A percentile compares a stretch with the other conserved stretches of the same genome.
phyloP scores from a whole-genome alignment of 331 rosid species.

The Rosa hybrid region DNA sequence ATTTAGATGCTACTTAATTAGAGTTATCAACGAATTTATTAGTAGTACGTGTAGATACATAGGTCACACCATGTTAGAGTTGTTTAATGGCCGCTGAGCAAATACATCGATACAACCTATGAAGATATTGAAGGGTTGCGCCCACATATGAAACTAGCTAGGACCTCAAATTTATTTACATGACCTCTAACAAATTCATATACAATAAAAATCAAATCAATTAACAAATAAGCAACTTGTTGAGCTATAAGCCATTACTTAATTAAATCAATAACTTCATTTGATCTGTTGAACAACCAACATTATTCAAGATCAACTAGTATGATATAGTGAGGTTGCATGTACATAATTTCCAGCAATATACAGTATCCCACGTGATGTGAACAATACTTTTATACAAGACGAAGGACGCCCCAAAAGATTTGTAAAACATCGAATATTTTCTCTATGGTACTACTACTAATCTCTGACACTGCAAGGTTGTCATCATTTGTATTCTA shows the following conservation, averaged over 20 bases:
- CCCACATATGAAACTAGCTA: neutral
- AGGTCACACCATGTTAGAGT: neutral
- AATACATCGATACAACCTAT: neutral
- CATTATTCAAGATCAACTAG: neutral
- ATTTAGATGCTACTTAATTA: neutral
- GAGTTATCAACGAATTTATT: neutral
- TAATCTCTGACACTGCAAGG: constrained; percentile 27
- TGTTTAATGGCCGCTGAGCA: neutral
- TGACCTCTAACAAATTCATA: neutral
- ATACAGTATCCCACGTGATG: neutral
- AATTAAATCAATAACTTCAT: neutral
- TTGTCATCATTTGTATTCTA: constrained; percentile 23
- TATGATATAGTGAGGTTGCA: constrained; percentile 2
- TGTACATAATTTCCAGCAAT: constrained; percentile 5
- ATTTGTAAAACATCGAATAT: constrained; percentile 19
- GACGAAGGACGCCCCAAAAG: neutral
- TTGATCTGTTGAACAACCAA: neutral
- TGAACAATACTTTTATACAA: neutral
- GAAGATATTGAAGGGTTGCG: neutral
- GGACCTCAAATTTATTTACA: neutral
- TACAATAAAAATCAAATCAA: neutral
- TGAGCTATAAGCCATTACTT: neutral
- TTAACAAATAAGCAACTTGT: neutral
- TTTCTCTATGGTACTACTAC: neutral
- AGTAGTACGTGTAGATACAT: neutral